phyloP scores from a whole-genome alignment of 257 asterid species.

The Verbena officinalis region DNA sequence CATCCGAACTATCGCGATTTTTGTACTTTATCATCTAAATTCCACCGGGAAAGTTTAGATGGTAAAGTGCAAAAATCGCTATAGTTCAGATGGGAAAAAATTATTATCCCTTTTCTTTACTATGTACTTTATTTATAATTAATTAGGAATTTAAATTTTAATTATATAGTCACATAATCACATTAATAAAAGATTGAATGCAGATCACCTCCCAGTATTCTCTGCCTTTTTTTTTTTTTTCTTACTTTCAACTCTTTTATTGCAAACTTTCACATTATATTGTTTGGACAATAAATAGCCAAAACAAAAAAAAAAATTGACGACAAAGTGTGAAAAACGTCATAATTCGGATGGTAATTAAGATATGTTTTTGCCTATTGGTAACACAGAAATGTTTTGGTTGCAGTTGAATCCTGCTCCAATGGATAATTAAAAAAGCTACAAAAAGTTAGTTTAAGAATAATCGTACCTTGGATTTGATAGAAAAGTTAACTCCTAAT shows the following conservation, averaged over 20 bases:
- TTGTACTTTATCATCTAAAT: no score
- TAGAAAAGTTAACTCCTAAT: neutral
- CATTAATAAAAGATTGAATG: neutral
- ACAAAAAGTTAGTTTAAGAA: neutral
- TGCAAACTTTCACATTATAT: no score
- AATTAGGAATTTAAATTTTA: slow-evolving; percentile 2
- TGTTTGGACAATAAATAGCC: no score
- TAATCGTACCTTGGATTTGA: neutral
- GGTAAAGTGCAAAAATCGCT: no score
- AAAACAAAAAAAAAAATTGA: no score
- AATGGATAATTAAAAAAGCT: neutral
- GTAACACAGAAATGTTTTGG: neutral
- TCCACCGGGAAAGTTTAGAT: no score
- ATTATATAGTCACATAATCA: neutral
- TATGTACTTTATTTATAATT: no score
- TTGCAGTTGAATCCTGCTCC: neutral
- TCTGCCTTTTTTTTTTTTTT: neutral
- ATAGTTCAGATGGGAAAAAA: no score
- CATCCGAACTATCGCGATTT: no score
- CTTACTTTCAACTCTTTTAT: neutral
- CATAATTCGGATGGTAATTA: no score
- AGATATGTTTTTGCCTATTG: no score
- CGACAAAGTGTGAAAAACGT: neutral
- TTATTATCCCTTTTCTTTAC: no score
- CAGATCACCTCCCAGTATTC: slow-evolving; percentile 23